A percentile compares a stretch with the other conserved stretches of the same genome.
Conservation (phyloP, 78 protist genomes). For the Dictyostelium capitatum region DNA sequence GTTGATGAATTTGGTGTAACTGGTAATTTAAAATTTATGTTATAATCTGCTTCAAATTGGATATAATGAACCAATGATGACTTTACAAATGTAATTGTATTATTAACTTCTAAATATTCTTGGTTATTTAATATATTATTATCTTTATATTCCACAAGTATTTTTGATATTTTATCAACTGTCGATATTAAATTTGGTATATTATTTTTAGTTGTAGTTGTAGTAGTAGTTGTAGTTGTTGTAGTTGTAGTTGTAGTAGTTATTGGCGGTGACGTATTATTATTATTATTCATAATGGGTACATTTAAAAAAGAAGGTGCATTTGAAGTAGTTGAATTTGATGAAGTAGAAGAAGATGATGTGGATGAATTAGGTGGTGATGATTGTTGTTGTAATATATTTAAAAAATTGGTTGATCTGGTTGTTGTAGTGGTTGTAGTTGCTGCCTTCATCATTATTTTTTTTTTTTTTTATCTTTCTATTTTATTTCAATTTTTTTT, state of each 20-base stretch:
- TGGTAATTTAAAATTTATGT: background rate
- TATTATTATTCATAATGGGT: background rate
- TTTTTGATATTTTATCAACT: background rate
- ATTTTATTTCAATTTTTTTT: too few relatives aligned
- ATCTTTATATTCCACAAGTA: background rate
- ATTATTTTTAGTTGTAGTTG: background rate
- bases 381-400: too few relatives aligned
- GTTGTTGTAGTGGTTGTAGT: too few relatives aligned
- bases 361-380: too few relatives aligned
- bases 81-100: conserved; percentile 38
- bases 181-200: background rate
- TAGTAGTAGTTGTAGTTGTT: conserved; percentile 28
- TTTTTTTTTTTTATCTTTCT: too few relatives aligned
- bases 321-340: background rate
- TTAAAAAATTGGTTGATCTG: too few relatives aligned
- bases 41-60: background rate
- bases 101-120: conserved; percentile 62
- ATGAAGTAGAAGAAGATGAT: too few relatives aligned
- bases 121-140: background rate
- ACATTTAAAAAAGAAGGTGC: conserved; percentile 2
- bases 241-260: background rate
- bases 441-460: too few relatives aligned
- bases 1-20: background rate
- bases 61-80: conserved; percentile 28
- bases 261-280: background rate